Evolutionary conservation across 257 asterid genomes (phyloP).

Genomic region (Rehmannia glutinosa): DNA sequence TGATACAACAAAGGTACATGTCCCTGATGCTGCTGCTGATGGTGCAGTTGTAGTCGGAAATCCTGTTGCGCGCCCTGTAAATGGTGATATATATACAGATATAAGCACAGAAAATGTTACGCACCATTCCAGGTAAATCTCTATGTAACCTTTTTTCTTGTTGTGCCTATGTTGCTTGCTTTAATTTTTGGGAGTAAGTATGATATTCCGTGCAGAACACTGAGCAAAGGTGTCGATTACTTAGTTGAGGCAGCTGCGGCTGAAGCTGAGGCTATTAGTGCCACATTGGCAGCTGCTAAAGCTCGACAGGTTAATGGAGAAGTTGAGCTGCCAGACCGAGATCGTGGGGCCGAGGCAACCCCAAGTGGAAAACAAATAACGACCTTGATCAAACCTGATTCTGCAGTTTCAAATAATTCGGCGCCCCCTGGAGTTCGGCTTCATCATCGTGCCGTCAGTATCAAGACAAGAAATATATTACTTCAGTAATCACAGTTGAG

Average conservation of each 20-base stretch:
- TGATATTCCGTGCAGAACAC: constrained; percentile 37
- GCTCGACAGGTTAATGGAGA: constrained; percentile 89
- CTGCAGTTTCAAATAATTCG: constrained; percentile 50
- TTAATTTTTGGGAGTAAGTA: constrained; percentile 13
- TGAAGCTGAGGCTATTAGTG: constrained; percentile 96
- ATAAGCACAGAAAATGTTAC: constrained; percentile 81
- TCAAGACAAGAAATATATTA: not conserved
- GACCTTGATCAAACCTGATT: constrained; percentile 69
- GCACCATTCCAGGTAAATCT: constrained; percentile 63
- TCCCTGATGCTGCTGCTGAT: constrained; percentile 54
- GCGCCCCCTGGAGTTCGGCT: constrained; percentile 80
- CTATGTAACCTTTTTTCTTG: not conserved
- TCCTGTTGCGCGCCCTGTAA: constrained; percentile 85
- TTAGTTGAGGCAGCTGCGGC: constrained; percentile 97
- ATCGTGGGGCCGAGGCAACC: constrained; percentile 93
- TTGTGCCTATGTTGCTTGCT: not conserved
- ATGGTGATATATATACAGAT: constrained; percentile 82
- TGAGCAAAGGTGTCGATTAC: constrained; percentile 84
- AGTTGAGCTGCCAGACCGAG: constrained; percentile 84
- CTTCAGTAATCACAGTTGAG: not conserved
- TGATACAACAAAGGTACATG: constrained; percentile 56
- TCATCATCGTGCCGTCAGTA: constrained; percentile 96
- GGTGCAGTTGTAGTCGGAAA: constrained; percentile 82
- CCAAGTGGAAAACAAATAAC: constrained; percentile 83
- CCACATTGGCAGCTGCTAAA: constrained; percentile 91